Percentiles rank a stretch among this genome's conserved stretches.
phyloP scores from a whole-genome alignment of 2,329 filamentous ascomycete genomes.

The Chaetomium olivaceum region DNA sequence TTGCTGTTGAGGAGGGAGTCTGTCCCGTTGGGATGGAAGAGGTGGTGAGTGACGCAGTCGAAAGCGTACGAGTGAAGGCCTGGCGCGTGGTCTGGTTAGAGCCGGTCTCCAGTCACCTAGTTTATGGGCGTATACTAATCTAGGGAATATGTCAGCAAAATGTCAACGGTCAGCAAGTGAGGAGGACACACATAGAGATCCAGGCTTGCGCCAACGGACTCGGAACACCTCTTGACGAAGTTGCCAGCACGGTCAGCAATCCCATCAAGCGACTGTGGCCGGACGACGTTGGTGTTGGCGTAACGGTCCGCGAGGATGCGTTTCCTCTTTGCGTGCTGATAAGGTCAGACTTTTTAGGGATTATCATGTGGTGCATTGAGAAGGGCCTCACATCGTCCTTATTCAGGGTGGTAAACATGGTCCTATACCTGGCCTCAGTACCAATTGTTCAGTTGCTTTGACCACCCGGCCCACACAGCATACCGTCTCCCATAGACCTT shows the following conservation, averaged over 20 bases:
- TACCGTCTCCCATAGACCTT: slow-evolving; percentile 58
- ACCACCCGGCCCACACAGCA: slow-evolving; percentile 12
- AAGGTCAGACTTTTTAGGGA: neutral
- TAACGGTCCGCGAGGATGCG: slow-evolving; percentile 66
- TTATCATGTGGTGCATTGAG: no score
- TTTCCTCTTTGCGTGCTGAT: slow-evolving; percentile 60
- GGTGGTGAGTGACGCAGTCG: slow-evolving; percentile 67
- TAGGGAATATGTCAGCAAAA: slow-evolving; percentile 18
- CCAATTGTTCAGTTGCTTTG: neutral
- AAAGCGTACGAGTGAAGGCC: slow-evolving; percentile 67
- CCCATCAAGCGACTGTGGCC: slow-evolving; percentile 53
- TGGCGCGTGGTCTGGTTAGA: slow-evolving; percentile 8
- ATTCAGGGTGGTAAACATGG: slow-evolving; percentile 59
- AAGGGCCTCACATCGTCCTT: slow-evolving; percentile 51
- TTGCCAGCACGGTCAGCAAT: slow-evolving; percentile 57
- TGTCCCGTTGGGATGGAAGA: slow-evolving; percentile 67
- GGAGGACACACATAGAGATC: slow-evolving; percentile 60
- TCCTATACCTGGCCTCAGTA: neutral
- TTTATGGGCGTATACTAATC: slow-evolving; percentile 12
- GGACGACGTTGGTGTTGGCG: slow-evolving; percentile 67
- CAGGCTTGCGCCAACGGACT: slow-evolving; percentile 47
- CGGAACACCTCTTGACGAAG: slow-evolving; percentile 56
- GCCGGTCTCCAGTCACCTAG: no score
- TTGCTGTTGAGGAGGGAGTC: slow-evolving; percentile 55
- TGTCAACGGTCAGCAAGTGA: slow-evolving; percentile 16